These are phyloP conservation scores for Geotrichum carabidarum DNA, from an alignment of 1,139 yeast species.

Conservation along the genomic window DNA sequence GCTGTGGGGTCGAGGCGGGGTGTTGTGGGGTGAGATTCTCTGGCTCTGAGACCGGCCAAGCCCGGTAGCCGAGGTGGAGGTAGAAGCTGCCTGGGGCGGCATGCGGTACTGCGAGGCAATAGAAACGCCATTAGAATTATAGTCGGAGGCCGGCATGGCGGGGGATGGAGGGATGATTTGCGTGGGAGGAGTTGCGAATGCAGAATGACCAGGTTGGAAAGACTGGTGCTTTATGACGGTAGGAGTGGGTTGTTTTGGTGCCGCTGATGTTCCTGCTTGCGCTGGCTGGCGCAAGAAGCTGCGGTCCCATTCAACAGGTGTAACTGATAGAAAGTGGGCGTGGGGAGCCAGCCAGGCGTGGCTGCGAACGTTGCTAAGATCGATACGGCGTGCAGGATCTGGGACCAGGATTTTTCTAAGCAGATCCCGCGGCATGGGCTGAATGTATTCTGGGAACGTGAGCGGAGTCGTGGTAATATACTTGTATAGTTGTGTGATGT, in stretches of 20 bases:
- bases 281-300: slow-evolving; percentile 22
- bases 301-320: slow-evolving; percentile 85
- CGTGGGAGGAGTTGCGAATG: slow-evolving; percentile 17
- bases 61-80: neutral
- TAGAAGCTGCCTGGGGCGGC: neutral
- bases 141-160: slow-evolving; percentile 12
- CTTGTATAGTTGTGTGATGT: slow-evolving; percentile 82
- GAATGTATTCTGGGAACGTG: slow-evolving; percentile 91
- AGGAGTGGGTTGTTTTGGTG: neutral
- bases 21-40: neutral
- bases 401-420: slow-evolving; percentile 78
- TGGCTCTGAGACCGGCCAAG: neutral
- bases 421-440: slow-evolving; percentile 87
- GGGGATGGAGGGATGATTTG: slow-evolving; percentile 5
- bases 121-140: slow-evolving; percentile 2
- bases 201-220: slow-evolving; percentile 11
- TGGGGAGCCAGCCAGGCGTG: slow-evolving; percentile 88
- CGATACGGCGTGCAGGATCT: slow-evolving; percentile 72
- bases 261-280: neutral
- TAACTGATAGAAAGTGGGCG: slow-evolving; percentile 72
- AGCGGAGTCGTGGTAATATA: slow-evolving; percentile 87
- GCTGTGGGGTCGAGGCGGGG: neutral
- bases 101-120: slow-evolving; percentile 1
- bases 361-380: slow-evolving; percentile 60
- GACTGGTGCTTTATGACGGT: slow-evolving; percentile 22